Conservation (phyloP, 2,329 filamentous ascomycete species). For the Neonectria punicea region DNA sequence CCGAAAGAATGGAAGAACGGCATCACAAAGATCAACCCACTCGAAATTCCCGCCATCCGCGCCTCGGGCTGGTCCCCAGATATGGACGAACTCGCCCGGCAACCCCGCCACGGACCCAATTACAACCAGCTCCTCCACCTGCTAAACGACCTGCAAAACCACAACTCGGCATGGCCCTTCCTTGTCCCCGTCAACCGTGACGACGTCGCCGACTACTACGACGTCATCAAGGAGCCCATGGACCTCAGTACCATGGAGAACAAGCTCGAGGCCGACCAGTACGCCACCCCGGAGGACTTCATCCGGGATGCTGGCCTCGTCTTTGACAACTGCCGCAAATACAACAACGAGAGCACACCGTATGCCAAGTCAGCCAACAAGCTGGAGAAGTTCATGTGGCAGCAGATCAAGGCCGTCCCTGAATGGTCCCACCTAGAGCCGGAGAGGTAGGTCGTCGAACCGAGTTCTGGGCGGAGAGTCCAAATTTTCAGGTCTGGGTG, state of each 20-base stretch:
- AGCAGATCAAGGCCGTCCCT: slow-evolving; percentile 88
- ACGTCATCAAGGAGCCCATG: slow-evolving; percentile 98
- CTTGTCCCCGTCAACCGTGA: slow-evolving; percentile 92
- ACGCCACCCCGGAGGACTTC: slow-evolving; percentile 91
- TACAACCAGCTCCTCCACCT: slow-evolving; percentile 94
- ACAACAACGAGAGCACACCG: slow-evolving; percentile 94
- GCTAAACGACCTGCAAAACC: slow-evolving; percentile 95
- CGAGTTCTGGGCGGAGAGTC: slow-evolving; percentile 27
- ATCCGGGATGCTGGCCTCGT: slow-evolving; percentile 88
- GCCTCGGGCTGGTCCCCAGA: slow-evolving; percentile 95
- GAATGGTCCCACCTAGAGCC: slow-evolving; percentile 82
- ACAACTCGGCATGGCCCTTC: slow-evolving; percentile 94
- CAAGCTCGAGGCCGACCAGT: slow-evolving; percentile 93
- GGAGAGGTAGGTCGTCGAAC: slow-evolving; percentile 50
- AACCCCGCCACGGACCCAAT: slow-evolving; percentile 94
- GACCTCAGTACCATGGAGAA: slow-evolving; percentile 95
- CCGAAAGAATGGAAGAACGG: slow-evolving; percentile 88
- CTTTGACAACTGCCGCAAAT: slow-evolving; percentile 93
- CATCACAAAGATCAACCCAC: slow-evolving; percentile 80
- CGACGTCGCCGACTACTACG: slow-evolving; percentile 98
- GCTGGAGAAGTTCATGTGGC: slow-evolving; percentile 94
- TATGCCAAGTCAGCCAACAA: slow-evolving; percentile 97
- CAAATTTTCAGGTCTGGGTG: slow-evolving; percentile 26
- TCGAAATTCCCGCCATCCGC: slow-evolving; percentile 88
- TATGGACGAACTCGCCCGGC: slow-evolving; percentile 96